Percentiles rank a stretch among this genome's conserved stretches.
These are phyloP conservation scores for Carex sylvatica DNA, from an alignment of 202 grass and related monocot genomes.

Conservation along the genomic window DNA sequence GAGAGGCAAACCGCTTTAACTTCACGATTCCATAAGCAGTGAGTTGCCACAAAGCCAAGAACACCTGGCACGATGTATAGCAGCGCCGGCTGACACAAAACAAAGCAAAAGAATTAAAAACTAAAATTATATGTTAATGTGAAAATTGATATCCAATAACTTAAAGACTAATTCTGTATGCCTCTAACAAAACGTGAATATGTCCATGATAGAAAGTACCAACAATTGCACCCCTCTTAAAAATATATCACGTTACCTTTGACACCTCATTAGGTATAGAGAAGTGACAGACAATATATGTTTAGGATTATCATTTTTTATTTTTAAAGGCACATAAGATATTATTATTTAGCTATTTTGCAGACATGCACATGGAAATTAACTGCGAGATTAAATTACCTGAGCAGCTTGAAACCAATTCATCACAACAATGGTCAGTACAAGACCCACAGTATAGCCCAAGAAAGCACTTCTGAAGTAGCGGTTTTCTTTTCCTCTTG, in stretches of 20 bases:
- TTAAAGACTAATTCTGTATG: neutral
- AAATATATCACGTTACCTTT: neutral
- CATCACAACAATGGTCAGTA: slow-evolving; percentile 71
- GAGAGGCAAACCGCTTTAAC: slow-evolving; percentile 49
- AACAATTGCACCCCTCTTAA: neutral
- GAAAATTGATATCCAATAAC: neutral
- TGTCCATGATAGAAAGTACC: neutral
- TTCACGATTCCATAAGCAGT: slow-evolving; percentile 70
- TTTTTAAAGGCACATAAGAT: neutral
- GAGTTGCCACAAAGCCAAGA: slow-evolving; percentile 65
- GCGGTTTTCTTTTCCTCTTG: slow-evolving; percentile 65
- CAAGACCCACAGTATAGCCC: slow-evolving; percentile 61
- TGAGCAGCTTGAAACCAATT: slow-evolving; percentile 95
- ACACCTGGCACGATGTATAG: slow-evolving; percentile 87
- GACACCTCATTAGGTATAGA: neutral
- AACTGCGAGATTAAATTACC: slow-evolving; percentile 17
- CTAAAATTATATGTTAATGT: neutral
- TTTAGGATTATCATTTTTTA: neutral
- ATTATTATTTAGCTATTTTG: neutral
- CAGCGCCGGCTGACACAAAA: slow-evolving; percentile 65
- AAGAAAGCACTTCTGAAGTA: slow-evolving; percentile 94
- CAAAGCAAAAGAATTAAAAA: neutral
- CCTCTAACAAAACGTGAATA: neutral
- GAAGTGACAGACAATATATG: neutral
- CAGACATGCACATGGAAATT: neutral